Evolutionary conservation across 805 yeast species (phyloP).

Genomic region (Wickerhamiella allomyrinae): DNA sequence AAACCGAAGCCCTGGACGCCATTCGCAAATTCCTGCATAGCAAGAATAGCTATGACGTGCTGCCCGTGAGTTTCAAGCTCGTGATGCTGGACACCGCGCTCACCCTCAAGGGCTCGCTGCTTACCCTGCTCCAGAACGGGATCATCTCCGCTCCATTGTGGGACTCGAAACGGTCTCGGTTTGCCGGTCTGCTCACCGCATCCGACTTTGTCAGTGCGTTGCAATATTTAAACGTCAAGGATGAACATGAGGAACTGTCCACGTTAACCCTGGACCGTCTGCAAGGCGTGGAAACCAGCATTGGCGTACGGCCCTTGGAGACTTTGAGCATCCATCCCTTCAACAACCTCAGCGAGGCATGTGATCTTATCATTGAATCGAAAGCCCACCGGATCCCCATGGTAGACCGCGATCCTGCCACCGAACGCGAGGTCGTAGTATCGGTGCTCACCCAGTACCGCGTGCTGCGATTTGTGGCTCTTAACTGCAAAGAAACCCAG

Average conservation of each 20-base stretch:
- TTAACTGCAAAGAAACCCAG: constrained; percentile 89
- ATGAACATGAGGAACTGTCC: constrained; percentile 83
- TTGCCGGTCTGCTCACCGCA: constrained; percentile 88
- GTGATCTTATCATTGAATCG: constrained; percentile 76
- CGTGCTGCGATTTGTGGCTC: constrained; percentile 84
- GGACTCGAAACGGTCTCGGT: constrained; percentile 77
- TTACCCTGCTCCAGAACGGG: constrained; percentile 79
- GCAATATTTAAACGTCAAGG: constrained; percentile 76
- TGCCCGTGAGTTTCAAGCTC: constrained; percentile 86
- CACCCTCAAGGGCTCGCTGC: constrained; percentile 77
- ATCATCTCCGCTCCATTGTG: constrained; percentile 95
- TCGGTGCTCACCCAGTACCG: constrained; percentile 92
- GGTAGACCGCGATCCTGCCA: constrained; percentile 85
- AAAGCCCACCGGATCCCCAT: constrained; percentile 88
- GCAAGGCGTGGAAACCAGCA: constrained; percentile 71
- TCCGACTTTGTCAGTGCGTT: constrained; percentile 90
- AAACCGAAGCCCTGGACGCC: constrained; percentile 56
- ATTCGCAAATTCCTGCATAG: constrained; percentile 73
- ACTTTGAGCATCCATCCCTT: constrained; percentile 84
- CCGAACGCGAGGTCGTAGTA: constrained; percentile 86
- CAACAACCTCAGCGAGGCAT: constrained; percentile 79
- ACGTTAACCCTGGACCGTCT: constrained; percentile 72
- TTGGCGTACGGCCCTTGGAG: constrained; percentile 76
- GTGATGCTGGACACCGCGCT: constrained; percentile 88
- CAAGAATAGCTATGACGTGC: constrained; percentile 89